phyloP scores from a whole-genome alignment of 192 early-diverging fungal genomes.

The Backusella tarrabulga region DNA sequence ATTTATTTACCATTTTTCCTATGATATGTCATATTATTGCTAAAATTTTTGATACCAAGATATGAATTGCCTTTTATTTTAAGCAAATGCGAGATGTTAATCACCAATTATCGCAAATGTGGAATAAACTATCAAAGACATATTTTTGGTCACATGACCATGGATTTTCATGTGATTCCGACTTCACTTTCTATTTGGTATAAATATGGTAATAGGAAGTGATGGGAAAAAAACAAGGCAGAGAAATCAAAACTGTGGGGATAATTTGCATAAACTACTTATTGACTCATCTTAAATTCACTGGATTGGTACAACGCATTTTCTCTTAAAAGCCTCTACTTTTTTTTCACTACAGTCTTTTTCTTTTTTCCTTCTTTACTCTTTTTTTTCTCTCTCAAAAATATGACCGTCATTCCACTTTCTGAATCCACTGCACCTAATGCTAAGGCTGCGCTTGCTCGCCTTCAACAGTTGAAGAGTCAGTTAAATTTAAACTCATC shows the following conservation, averaged over 20 bases:
- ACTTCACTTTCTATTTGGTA: not conserved
- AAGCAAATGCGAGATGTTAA: too few species aligned
- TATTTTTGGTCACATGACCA: not conserved
- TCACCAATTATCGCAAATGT: too few species aligned
- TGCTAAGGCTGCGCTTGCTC: constrained; percentile 13
- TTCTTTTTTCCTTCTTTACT: not conserved
- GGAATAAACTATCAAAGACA: not conserved
- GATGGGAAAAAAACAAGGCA: constrained; percentile 11
- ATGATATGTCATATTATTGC: not conserved
- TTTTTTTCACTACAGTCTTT: not conserved
- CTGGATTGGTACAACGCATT: not conserved
- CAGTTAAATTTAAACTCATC: constrained; percentile 26
- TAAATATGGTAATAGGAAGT: not conserved
- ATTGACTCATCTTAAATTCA: not conserved
- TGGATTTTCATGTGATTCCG: not conserved
- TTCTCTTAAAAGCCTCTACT: not conserved
- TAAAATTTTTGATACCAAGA: not conserved
- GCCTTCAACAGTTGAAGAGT: constrained; percentile 19
- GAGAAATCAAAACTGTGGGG: not conserved
- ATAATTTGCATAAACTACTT: not conserved
- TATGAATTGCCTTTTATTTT: not conserved
- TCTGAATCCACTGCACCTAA: constrained; percentile 19
- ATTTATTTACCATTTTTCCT: not conserved
- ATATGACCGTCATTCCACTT: not conserved
- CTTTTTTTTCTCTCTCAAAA: not conserved